A percentile compares a stretch with the other conserved stretches of the same genome.
These are phyloP conservation scores for Populus hybrid DNA, from an alignment of 441 rosid species.

Conservation along the genomic window DNA sequence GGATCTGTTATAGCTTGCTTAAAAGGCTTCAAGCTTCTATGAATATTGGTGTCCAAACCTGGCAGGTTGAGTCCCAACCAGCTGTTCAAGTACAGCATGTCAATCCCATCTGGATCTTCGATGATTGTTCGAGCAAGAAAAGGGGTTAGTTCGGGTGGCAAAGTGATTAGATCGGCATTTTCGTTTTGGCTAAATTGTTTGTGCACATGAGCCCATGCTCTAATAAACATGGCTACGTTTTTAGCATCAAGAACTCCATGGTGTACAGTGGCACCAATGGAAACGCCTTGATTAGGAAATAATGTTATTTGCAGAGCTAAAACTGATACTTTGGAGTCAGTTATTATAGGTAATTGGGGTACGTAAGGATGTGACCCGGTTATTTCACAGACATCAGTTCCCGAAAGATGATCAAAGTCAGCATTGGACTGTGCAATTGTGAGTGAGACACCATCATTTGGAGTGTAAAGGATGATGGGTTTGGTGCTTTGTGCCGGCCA, in stretches of 20 bases:
- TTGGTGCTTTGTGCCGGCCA: constrained; percentile 21
- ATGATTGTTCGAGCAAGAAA: constrained; percentile 23
- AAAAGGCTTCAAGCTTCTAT: constrained; percentile 4
- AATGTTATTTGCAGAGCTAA: constrained; percentile 12
- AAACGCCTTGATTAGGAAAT: constrained; percentile 13
- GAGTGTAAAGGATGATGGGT: constrained; percentile 27
- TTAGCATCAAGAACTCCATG: constrained; percentile 18
- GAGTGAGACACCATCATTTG: constrained; percentile 22
- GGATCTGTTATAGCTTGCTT: neutral
- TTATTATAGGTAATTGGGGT: neutral
- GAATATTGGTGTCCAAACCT: neutral
- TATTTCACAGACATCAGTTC: neutral
- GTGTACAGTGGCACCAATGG: constrained; percentile 3
- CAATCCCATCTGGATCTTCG: constrained; percentile 20
- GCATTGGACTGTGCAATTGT: constrained; percentile 29
- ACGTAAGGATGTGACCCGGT: neutral
- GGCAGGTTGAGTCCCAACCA: neutral
- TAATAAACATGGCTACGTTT: neutral
- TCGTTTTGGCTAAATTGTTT: neutral
- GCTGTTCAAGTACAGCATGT: constrained; percentile 9
- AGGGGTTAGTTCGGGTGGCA: constrained; percentile 24
- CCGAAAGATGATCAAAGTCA: neutral
- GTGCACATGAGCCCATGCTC: constrained; percentile 10
- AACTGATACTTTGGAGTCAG: neutral
- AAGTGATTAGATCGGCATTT: neutral